phyloP scores from a whole-genome alignment of 2,329 filamentous ascomycete species.

The Colletotrichum acutatum region DNA sequence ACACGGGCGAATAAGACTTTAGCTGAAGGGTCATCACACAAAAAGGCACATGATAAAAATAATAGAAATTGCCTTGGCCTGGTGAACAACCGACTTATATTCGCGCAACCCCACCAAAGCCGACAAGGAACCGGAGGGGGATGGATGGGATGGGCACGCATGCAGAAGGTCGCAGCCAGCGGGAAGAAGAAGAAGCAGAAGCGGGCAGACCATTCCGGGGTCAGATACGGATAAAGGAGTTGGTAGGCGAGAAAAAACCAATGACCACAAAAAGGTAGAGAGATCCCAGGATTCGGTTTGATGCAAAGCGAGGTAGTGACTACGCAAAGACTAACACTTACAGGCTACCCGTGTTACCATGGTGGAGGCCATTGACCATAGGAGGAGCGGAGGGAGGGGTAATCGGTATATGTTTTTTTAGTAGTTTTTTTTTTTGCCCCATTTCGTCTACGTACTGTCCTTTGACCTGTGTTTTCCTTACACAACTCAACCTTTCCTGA shows the following conservation, averaged over 20 bases:
- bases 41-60: slow-evolving; percentile 7
- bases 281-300: background rate
- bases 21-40: background rate
- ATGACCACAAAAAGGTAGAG: background rate
- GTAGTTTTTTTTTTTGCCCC: background rate
- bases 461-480: background rate
- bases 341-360: no score
- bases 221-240: background rate
- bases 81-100: slow-evolving; percentile 44
- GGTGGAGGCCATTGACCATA: background rate
- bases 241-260: background rate
- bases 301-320: background rate
- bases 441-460: background rate
- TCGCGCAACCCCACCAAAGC: slow-evolving; percentile 48
- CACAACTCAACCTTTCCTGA: background rate
- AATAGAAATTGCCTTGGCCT: background rate
- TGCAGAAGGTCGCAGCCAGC: slow-evolving; percentile 2
- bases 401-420: background rate
- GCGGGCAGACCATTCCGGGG: background rate
- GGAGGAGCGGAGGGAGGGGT: slow-evolving; percentile 8
- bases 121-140: slow-evolving; percentile 1
- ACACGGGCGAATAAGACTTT: slow-evolving; percentile 6
- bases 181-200: background rate
- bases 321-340: background rate
- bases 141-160: background rate